Evolutionary conservation across 805 yeast species (phyloP).

Genomic region (Candida insectorum): DNA sequence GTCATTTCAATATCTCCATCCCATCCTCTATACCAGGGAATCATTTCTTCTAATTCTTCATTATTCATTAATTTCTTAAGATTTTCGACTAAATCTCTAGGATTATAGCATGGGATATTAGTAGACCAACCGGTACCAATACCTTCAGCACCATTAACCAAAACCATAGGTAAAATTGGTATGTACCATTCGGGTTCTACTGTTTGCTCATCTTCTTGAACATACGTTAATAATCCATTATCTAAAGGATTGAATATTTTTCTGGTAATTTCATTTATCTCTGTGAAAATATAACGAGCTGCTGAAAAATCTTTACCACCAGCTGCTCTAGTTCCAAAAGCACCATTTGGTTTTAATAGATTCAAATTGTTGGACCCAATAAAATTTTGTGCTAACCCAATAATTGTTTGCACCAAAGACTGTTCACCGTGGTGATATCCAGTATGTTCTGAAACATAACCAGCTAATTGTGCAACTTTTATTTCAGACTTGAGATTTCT

Average conservation of each 20-base stretch:
- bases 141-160: conserved; percentile 96
- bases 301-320: conserved; percentile 99
- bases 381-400: conserved; percentile 92
- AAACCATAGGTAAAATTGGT: conserved; percentile 91
- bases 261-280: conserved; percentile 70
- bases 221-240: conserved; percentile 69
- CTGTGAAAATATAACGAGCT: conserved; percentile 92
- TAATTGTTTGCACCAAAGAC: conserved; percentile 82
- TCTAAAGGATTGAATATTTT: conserved; percentile 77
- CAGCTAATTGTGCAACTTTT: conserved; percentile 88
- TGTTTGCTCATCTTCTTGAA: conserved; percentile 88
- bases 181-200: conserved; percentile 96
- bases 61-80: conserved; percentile 69
- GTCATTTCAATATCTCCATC: conserved; percentile 70
- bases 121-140: conserved; percentile 99
- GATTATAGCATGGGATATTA: conserved; percentile 85
- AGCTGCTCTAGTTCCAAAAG: conserved; percentile 91
- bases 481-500: conserved; percentile 73
- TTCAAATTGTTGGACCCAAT: conserved; percentile 90
- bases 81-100: conserved; percentile 74
- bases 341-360: conserved; percentile 84
- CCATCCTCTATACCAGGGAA: conserved; percentile 97
- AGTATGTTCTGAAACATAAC: conserved; percentile 83
- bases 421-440: conserved; percentile 96
- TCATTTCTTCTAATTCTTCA: conserved; percentile 67